Conservation (phyloP, 2,329 filamentous ascomycete genomes). For the Nemania diffusa region DNA sequence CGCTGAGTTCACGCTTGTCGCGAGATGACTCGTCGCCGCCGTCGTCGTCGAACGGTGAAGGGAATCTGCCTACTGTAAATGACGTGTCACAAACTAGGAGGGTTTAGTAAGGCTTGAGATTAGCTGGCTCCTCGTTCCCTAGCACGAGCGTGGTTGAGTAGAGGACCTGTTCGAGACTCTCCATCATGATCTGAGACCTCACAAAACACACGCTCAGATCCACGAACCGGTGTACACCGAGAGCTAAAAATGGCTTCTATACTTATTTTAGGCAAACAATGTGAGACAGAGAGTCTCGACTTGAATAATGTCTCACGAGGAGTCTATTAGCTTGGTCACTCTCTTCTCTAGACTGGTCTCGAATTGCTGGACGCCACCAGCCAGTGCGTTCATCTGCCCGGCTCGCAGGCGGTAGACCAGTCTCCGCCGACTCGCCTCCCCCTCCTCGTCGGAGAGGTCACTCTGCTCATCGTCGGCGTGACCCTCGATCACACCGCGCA, state of each 20-base stretch:
- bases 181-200: neutral
- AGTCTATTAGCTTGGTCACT: constrained; percentile 39
- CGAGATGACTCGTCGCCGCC: neutral
- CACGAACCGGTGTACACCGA: neutral
- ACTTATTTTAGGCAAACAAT: neutral
- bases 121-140: neutral
- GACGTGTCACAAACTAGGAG: neutral
- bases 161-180: neutral
- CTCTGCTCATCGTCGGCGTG: constrained; percentile 53
- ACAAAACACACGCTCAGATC: neutral
- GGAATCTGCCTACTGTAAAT: neutral
- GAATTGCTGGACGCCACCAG: constrained; percentile 72
- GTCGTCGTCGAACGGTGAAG: neutral
- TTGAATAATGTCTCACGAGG: constrained; percentile 18
- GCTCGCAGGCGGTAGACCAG: constrained; percentile 69
- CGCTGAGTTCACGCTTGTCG: neutral
- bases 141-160: neutral
- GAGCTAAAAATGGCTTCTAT: neutral
- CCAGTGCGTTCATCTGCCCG: constrained; percentile 65
- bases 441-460: constrained; percentile 57
- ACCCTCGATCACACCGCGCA: constrained; percentile 77
- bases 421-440: constrained; percentile 59
- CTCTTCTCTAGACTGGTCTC: constrained; percentile 49
- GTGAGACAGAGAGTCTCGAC: neutral
- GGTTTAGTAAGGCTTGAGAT: neutral